Percentiles rank a stretch among this genome's conserved stretches.
Evolutionary conservation across 2,329 filamentous ascomycete species (phyloP).

Genomic region (Penicillium sp.): DNA sequence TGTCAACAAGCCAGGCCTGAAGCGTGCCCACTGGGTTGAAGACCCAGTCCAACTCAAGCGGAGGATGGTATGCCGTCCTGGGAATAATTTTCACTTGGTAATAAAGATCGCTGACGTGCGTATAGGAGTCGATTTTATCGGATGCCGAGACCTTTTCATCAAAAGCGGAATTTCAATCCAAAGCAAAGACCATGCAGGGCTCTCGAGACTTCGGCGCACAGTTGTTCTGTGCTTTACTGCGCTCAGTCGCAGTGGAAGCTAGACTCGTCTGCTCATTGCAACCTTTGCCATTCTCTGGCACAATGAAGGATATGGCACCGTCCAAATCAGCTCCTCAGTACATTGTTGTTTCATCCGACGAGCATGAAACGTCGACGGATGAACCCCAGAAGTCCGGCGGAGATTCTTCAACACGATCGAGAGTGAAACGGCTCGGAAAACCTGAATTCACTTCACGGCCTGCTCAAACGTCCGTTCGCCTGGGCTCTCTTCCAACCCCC

Average conservation of each 20-base stretch:
- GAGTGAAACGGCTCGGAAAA: slow-evolving; percentile 32
- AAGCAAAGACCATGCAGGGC: slow-evolving; percentile 65
- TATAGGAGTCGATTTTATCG: slow-evolving; percentile 52
- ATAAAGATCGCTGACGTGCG: slow-evolving; percentile 10
- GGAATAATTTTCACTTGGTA: slow-evolving; percentile 11
- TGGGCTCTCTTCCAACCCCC: slow-evolving; percentile 41
- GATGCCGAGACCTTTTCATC: slow-evolving; percentile 65
- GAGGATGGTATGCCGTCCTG: slow-evolving; percentile 38
- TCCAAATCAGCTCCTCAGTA: slow-evolving; percentile 36
- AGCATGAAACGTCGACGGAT: slow-evolving; percentile 29
- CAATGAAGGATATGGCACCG: slow-evolving; percentile 42
- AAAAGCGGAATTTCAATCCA: slow-evolving; percentile 65
- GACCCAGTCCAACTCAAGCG: slow-evolving; percentile 56
- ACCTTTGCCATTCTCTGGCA: slow-evolving; percentile 62
- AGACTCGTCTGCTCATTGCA: slow-evolving; percentile 89
- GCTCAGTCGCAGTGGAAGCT: slow-evolving; percentile 73
- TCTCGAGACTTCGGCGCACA: slow-evolving; percentile 88
- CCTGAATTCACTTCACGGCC: slow-evolving; percentile 30
- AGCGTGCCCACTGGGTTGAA: slow-evolving; percentile 70
- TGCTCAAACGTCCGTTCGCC: slow-evolving; percentile 12
- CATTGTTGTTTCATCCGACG: slow-evolving; percentile 37
- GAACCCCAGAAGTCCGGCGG: slow-evolving; percentile 14
- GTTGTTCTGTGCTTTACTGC: slow-evolving; percentile 80
- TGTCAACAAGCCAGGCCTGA: slow-evolving; percentile 65
- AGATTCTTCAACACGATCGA: slow-evolving; percentile 15